Base-by-base conservation (phyloP, 23 red algal species). In the Chondrus crispus region DNA sequence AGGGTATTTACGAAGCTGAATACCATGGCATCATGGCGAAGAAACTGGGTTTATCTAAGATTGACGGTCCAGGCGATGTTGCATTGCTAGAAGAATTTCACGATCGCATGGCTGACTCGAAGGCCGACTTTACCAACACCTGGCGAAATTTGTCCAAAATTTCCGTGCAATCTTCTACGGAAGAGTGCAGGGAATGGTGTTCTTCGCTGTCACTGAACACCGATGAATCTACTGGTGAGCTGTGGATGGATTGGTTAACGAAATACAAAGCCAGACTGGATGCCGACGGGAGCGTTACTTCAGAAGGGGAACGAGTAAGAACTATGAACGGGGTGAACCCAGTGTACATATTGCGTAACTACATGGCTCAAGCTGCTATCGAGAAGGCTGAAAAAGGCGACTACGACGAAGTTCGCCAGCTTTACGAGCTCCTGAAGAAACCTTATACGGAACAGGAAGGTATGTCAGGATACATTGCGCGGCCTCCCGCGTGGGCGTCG, bases 281-380 rank as follows among this genome's bases (percentile, higher is more conserved):
- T 38, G 58, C 46, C 32, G 96, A 96, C 32, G 74, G 75, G 1
- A 46, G 55, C 28, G 60, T 71, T 16, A 24, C 16, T 16, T 46
- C 54, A 10, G 13, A 51, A 42, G 78, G 90, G 16, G 89, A 73
- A 16, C 84, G 97, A 20, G 47, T 89, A 16, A 35, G 60, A 37
- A 68, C 33, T 33, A 98, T 98, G 97, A 92, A 96, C 72, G 62
- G 16, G 16, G 70, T 63, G 19, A 95, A 95, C 36, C 97, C 97
- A 13, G 89, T 88, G 2, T 98, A 96, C 88, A 96, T 98, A 45
- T 89, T 98, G 49, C 84, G 97, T 19, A 98, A 98, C 76, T 98
- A 98, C 42, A 89, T 96, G 87, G 91, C 88, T 4, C 93, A 95
- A 60, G 36, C 28, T 52, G 97, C 97, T 36, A 98, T 98, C 58